A percentile compares a stretch with the other conserved stretches of the same genome.
Evolutionary conservation across 2,329 filamentous ascomycete species (phyloP).

Genomic region (Aplosporella prunicola): DNA sequence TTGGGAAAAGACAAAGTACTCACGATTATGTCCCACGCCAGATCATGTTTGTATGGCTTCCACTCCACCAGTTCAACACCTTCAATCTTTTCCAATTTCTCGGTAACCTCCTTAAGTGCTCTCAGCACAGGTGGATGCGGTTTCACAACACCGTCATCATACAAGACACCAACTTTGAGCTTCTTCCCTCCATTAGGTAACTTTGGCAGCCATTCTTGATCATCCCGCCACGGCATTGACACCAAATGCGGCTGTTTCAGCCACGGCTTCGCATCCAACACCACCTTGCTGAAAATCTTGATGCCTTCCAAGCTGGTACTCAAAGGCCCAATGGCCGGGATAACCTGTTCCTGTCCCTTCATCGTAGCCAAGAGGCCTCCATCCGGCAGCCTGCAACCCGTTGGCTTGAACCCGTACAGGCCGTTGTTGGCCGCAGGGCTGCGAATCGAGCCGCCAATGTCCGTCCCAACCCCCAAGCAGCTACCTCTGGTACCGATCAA

Average conservation of each 20-base stretch:
- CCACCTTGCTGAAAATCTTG: slow-evolving; percentile 42
- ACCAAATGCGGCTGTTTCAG: slow-evolving; percentile 47
- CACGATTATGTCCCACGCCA: slow-evolving; percentile 38
- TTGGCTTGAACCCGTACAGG: slow-evolving; percentile 21
- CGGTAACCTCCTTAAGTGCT: slow-evolving; percentile 41
- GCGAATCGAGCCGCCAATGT: slow-evolving; percentile 13
- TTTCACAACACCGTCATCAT: slow-evolving; percentile 53
- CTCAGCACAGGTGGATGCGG: slow-evolving; percentile 57
- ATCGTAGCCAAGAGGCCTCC: slow-evolving; percentile 29
- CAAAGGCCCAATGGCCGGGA: slow-evolving; percentile 45
- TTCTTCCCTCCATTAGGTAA: slow-evolving; percentile 20
- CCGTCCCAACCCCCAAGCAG: slow-evolving; percentile 39
- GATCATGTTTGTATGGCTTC: slow-evolving; percentile 39
- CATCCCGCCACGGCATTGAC: slow-evolving; percentile 47
- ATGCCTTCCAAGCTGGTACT: slow-evolving; percentile 45
- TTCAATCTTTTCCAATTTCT: slow-evolving; percentile 33
- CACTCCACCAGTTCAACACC: slow-evolving; percentile 47
- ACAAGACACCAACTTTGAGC: slow-evolving; percentile 52
- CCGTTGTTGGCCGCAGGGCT: slow-evolving; percentile 11
- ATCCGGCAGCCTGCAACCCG: slow-evolving; percentile 29
- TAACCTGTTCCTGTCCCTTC: slow-evolving; percentile 36
- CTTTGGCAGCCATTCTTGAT: slow-evolving; percentile 10
- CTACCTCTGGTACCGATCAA: slow-evolving; percentile 43
- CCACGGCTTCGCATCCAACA: slow-evolving; percentile 49
- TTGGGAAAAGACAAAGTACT: slow-evolving; percentile 14